Evolutionary conservation across 116 monocot species (phyloP), one percentile per base, ranked within the genome.

Genomic region (Phalaenopsis hybrid): DNA sequence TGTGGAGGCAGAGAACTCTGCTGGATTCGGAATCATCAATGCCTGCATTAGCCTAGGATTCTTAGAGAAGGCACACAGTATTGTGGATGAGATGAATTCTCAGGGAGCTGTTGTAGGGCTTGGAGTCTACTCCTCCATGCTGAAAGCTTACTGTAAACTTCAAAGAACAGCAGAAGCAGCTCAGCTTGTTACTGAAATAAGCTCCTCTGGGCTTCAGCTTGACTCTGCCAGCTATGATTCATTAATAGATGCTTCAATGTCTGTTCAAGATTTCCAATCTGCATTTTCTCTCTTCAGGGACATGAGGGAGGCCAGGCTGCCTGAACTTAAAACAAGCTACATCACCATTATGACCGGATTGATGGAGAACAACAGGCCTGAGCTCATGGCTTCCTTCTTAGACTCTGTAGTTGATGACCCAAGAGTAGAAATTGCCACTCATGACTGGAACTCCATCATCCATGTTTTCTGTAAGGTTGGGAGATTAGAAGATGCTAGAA

Each of bases 401-500:
- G 94, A 94, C 80, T 82, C 91, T 3, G 86, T 94, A 6, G 82
- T 93, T 16, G 90, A 85, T 28, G 97, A 98, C 57, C 94, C 94
- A 5, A 87, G 93, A 45, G 73, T 94, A 49, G 89, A 93, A 67
- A 88, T 98, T 49, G 91, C 90, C 0, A 94, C 93, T 21, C 97
- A 94, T 81, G 97, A 98, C 84, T 98, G 97, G 97, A 98, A 98
- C 77, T 98, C 97, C 2, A 98, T 98, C 46, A 91, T 98, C 25
- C 97, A 98, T 78, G 91, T 94, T 0, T 98, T 94, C 81, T 94
- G 91, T 82, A 98, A 98, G 84, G 82, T 76, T 85, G 93, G 94
- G 51, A 78, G 89, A 79, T 79, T 98, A 69, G 94, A 98, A 76
- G 94, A 98, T 86, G 97, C 97, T 52, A 83, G 86, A 58, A 88